Conservation (phyloP, 2,329 filamentous ascomycete species). For the Penicillium sp. region DNA sequence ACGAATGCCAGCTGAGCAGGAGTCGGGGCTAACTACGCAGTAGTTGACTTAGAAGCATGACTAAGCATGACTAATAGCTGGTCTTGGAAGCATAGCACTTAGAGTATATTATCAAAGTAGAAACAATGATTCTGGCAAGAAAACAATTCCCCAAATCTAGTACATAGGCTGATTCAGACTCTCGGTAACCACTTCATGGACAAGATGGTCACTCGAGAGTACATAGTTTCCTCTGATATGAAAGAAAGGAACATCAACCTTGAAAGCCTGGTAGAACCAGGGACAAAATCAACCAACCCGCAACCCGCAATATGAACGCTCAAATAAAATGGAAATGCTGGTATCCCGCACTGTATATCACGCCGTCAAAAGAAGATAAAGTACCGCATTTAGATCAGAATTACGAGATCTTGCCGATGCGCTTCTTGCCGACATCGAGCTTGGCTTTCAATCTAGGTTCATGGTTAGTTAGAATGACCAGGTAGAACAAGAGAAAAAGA, state of each 20-base stretch:
- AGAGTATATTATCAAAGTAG: too few relatives aligned
- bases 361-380: neutral
- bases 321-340: neutral
- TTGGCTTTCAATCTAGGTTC: constrained; percentile 39
- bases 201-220: too few relatives aligned
- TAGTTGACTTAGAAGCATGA: too few relatives aligned
- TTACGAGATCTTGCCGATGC: constrained; percentile 45
- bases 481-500: neutral
- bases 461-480: constrained; percentile 12
- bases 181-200: too few relatives aligned
- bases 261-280: constrained; percentile 7
- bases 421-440: constrained; percentile 46
- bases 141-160: too few relatives aligned
- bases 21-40: neutral
- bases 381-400: neutral
- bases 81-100: too few relatives aligned
- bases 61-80: too few relatives aligned
- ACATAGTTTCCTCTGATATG: too few relatives aligned
- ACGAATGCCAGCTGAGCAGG: too few relatives aligned
- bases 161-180: too few relatives aligned
- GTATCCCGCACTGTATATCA: neutral
- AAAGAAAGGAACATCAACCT: too few relatives aligned
- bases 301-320: constrained; percentile 7
- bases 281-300: neutral
- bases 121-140: too few relatives aligned